phyloP scores from a whole-genome alignment of 2,329 filamentous ascomycete genomes.

The Septoria petroselini region DNA sequence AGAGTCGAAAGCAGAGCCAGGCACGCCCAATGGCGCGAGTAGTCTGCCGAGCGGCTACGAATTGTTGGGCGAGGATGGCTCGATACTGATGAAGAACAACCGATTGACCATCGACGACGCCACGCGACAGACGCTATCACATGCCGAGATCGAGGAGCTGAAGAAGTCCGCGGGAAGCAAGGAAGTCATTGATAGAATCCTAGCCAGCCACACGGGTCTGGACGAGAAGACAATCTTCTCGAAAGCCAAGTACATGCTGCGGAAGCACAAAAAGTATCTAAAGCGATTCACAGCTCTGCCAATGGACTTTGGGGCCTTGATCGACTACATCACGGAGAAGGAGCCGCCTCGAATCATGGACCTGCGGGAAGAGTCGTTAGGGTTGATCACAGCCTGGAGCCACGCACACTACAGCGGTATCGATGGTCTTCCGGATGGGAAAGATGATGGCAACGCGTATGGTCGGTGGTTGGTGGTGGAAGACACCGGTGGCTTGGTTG shows the following conservation, averaged over 20 bases:
- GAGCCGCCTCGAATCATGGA: slow-evolving; percentile 81
- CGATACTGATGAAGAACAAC: slow-evolving; percentile 58
- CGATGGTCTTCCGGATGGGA: slow-evolving; percentile 18
- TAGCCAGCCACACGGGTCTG: slow-evolving; percentile 82
- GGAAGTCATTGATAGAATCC: slow-evolving; percentile 87
- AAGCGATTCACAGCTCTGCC: slow-evolving; percentile 82
- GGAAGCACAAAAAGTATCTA: slow-evolving; percentile 93
- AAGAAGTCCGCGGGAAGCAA: slow-evolving; percentile 72
- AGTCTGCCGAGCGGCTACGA: slow-evolving; percentile 41
- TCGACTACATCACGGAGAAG: slow-evolving; percentile 74
- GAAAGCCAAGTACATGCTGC: slow-evolving; percentile 88
- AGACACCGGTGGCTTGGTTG: slow-evolving; percentile 78
- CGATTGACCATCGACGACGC: slow-evolving; percentile 62
- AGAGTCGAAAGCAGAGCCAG: slow-evolving; percentile 35
- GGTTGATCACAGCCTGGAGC: slow-evolving; percentile 79
- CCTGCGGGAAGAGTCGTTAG: slow-evolving; percentile 77
- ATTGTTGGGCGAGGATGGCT: slow-evolving; percentile 48
- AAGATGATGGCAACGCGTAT: slow-evolving; percentile 38
- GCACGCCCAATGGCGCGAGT: slow-evolving; percentile 30
- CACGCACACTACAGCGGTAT: slow-evolving; percentile 76
- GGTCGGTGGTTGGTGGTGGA: slow-evolving; percentile 80
- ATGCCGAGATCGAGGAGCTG: slow-evolving; percentile 67
- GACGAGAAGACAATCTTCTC: slow-evolving; percentile 95
- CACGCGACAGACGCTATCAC: slow-evolving; percentile 69
- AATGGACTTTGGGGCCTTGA: slow-evolving; percentile 72